phyloP scores from a whole-genome alignment of 768 basidiomycete genomes.

The Lentinula aciculospora region DNA sequence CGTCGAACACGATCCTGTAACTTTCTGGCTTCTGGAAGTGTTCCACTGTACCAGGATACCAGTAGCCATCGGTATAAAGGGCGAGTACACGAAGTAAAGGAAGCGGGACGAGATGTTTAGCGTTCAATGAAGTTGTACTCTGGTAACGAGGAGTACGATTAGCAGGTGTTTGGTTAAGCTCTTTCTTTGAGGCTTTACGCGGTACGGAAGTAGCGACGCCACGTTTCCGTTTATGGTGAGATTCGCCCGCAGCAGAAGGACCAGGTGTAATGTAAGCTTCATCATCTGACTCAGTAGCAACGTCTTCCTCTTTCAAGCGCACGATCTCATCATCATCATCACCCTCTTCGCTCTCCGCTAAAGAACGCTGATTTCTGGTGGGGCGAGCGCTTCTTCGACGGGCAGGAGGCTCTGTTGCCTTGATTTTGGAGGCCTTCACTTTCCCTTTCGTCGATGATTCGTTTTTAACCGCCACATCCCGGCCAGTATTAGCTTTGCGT shows the following conservation, averaged over 20 bases:
- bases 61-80: background rate
- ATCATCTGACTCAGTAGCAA: background rate
- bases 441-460: background rate
- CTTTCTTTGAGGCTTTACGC: background rate
- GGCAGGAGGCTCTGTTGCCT: background rate
- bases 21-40: background rate
- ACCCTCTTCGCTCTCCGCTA: background rate
- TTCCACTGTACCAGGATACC: background rate
- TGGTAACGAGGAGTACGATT: background rate
- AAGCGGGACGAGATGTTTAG: background rate
- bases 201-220: background rate
- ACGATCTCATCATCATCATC: background rate
- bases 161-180: background rate
- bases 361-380: background rate
- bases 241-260: background rate
- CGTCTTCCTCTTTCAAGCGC: background rate
- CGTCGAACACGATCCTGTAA: slow-evolving; percentile 2
- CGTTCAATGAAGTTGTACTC: background rate
- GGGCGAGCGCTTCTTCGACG: background rate
- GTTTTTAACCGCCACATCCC: background rate
- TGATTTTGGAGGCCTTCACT: background rate
- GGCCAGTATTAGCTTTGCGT: too few species aligned
- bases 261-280: background rate
- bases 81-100: slow-evolving; percentile 1
- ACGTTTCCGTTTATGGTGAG: slow-evolving; percentile 2